phyloP scores from a whole-genome alignment of 495 filamentous ascomycete species.

The Penicillium soppii region DNA sequence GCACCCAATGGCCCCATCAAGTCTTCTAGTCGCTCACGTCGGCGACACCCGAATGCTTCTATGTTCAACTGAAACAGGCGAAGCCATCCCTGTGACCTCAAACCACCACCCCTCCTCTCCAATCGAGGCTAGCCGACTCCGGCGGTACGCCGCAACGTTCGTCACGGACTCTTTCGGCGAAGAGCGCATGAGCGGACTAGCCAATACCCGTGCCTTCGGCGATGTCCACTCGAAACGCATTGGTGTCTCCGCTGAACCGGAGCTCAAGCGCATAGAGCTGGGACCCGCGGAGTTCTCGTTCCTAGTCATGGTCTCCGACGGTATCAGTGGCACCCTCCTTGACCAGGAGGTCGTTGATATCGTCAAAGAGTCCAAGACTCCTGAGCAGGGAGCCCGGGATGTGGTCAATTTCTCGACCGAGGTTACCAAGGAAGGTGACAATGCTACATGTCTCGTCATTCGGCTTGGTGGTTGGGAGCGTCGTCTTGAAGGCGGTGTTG shows the following conservation, averaged over 20 bases:
- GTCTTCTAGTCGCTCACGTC: constrained; percentile 84
- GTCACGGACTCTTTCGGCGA: constrained; percentile 96
- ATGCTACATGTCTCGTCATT: constrained; percentile 92
- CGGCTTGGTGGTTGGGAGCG: constrained; percentile 94
- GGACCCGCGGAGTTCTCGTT: constrained; percentile 82
- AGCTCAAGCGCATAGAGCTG: constrained; percentile 72
- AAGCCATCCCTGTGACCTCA: constrained; percentile 74
- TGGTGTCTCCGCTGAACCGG: constrained; percentile 90
- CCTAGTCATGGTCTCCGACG: constrained; percentile 83
- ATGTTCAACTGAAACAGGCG: constrained; percentile 75
- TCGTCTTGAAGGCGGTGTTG: constrained; percentile 80
- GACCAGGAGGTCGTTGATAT: constrained; percentile 97
- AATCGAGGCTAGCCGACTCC: constrained; percentile 74
- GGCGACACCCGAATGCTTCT: constrained; percentile 90
- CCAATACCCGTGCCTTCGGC: constrained; percentile 91
- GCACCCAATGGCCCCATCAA: constrained; percentile 82
- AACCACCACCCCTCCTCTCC: constrained; percentile 91
- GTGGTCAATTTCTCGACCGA: constrained; percentile 87
- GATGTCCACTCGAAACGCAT: constrained; percentile 89
- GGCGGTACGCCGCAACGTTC: constrained; percentile 81
- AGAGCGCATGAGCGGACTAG: constrained; percentile 89
- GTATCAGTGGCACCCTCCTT: constrained; percentile 73
- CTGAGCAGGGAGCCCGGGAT: constrained; percentile 75
- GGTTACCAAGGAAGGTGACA: constrained; percentile 78
- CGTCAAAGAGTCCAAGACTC: constrained; percentile 88